phyloP scores from a whole-genome alignment of 495 filamentous ascomycete species.

The Pseudomonodictys pantanalensis region DNA sequence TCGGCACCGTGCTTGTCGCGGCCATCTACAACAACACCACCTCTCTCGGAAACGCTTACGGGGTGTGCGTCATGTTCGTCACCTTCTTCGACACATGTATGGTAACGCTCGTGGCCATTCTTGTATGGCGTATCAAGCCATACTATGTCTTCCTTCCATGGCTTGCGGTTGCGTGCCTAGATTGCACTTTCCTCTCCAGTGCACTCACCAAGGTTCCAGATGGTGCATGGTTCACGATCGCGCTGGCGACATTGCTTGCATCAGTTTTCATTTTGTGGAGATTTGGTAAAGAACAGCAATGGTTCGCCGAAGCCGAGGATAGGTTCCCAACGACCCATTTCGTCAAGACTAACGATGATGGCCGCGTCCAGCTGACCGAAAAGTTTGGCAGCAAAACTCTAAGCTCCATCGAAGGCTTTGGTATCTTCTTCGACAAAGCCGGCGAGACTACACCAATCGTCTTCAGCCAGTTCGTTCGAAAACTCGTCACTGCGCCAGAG shows the following conservation, averaged over 20 bases:
- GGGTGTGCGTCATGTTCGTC: constrained; percentile 71
- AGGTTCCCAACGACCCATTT: constrained; percentile 46
- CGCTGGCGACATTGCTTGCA: constrained; percentile 57
- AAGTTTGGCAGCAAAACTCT: constrained; percentile 28
- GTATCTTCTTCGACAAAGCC: constrained; percentile 44
- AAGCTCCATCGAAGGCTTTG: constrained; percentile 35
- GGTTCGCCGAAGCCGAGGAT: constrained; percentile 62
- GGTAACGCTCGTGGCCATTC: constrained; percentile 62
- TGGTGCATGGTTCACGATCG: constrained; percentile 72
- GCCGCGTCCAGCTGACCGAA: constrained; percentile 25
- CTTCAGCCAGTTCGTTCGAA: constrained; percentile 39
- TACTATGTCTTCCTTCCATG: constrained; percentile 59
- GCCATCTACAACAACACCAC: constrained; percentile 68
- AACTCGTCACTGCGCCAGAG: constrained; percentile 36
- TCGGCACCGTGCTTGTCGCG: constrained; percentile 70
- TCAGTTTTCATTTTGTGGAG: constrained; percentile 67
- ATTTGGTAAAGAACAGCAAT: constrained; percentile 71
- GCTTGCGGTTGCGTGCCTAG: constrained; percentile 58
- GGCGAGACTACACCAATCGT: constrained; percentile 39
- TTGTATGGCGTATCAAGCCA: constrained; percentile 63
- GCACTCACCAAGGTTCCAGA: constrained; percentile 66
- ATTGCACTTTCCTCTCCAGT: constrained; percentile 64
- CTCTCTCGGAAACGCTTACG: constrained; percentile 52
- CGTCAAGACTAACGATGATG: constrained; percentile 25
- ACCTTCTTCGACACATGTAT: constrained; percentile 73